phyloP scores from a whole-genome alignment of 2,329 filamentous ascomycete genomes.

The Teratosphaeria zuluensis region DNA sequence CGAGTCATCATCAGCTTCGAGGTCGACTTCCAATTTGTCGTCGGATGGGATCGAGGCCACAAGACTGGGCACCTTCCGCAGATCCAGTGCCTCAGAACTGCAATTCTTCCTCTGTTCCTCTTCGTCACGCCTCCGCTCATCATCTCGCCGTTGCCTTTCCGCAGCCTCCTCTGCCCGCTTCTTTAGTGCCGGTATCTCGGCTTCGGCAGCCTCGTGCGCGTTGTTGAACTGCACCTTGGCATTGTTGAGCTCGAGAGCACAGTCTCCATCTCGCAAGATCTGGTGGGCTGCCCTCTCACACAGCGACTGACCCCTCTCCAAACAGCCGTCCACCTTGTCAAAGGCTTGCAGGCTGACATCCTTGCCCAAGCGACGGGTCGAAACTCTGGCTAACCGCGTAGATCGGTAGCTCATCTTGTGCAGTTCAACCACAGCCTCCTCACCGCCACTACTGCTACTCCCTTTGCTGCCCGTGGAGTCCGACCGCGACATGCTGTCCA shows the following conservation, averaged over 20 bases:
- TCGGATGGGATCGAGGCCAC: slow-evolving; percentile 1
- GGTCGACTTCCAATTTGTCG: slow-evolving; percentile 5
- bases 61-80: background rate
- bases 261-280: slow-evolving; percentile 79
- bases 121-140: slow-evolving; percentile 11
- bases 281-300: slow-evolving; percentile 84
- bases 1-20: slow-evolving; percentile 5
- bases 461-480: slow-evolving; percentile 21
- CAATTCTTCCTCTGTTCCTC: background rate
- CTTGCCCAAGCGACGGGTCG: background rate
- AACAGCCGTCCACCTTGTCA: slow-evolving; percentile 64
- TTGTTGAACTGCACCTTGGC: slow-evolving; percentile 57
- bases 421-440: slow-evolving; percentile 28
- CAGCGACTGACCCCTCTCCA: slow-evolving; percentile 70
- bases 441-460: slow-evolving; percentile 28
- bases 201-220: slow-evolving; percentile 45
- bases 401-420: slow-evolving; percentile 28
- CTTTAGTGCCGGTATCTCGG: slow-evolving; percentile 14
- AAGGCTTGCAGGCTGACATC: slow-evolving; percentile 16
- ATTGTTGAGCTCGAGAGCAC: slow-evolving; percentile 62
- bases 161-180: slow-evolving; percentile 14
- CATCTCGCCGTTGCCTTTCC: slow-evolving; percentile 14
- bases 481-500: slow-evolving; percentile 39
- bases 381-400: slow-evolving; percentile 3
- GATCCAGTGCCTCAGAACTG: background rate